Evolutionary conservation across 2,329 filamentous ascomycete genomes (phyloP), one percentile per base, ranked within the genome.

Genomic region (Hypoxylon rubiginosum): DNA sequence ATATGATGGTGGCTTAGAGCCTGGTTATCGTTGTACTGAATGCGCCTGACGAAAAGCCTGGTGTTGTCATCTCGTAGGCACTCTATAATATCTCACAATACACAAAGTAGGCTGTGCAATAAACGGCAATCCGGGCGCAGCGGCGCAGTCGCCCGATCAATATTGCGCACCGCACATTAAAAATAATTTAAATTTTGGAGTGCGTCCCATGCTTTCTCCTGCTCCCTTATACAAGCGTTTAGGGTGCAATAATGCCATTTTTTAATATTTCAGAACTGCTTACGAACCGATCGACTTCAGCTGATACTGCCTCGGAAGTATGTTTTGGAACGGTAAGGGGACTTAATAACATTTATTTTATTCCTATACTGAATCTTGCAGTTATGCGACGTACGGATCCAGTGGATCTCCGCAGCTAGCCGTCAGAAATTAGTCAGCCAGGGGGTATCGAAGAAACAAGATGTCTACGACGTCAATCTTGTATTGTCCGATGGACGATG

Each of bases 261-360:
- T 2, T 36, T 2, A 15, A 26, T 30, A 32, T 48, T 21, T 10
- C 9, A 4, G 39, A 48, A n/a, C 15, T 48, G 34, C 34, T 13
- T 15, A 15, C 4, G 11, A 15, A 36, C 24, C 4, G 24, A n/a
- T 39, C 36, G 9, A 32, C 32, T 49, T 41, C 32, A 10, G 32
- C 8, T 10, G 13, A 36, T 41, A 39, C 43, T 26, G 11, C 41
- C 24, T 45, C 57, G 9, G 34, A 58, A 32, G 60, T 61, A 52
- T 69, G 67, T 45, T 69, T 65, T 48, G 67, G 67, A 46, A 67
- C 67, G 67, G 67, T 69, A 30, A 5, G 60, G 41, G 34, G 6
- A 10, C 19, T 51, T 24, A 5, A 13, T 32, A 21, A 15, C 21
- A 19, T 11, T n/a, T n/a, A 32, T 26, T 13, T 13, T 24, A 11